Evolutionary conservation across 768 basidiomycete genomes (phyloP), one percentile per base, ranked within the genome.

Genomic region (Lepiota brunneoincarnata): DNA sequence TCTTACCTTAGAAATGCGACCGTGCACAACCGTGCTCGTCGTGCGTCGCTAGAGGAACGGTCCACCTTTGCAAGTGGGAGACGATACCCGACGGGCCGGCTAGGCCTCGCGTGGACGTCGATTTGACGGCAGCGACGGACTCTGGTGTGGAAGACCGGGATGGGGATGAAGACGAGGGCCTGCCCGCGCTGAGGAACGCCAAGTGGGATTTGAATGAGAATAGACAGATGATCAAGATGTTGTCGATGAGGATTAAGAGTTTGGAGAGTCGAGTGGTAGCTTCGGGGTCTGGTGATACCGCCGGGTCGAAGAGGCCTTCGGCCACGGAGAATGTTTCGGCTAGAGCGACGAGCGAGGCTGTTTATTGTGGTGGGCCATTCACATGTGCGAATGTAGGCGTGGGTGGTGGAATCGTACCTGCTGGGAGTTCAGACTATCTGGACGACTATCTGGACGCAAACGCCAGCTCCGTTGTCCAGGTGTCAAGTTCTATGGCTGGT

Each of bases 11-110:
- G 81, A 78, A 80, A 75, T 83, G 80, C 58, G 80, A 77, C 61
- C 65, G 72, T 46, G 72, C 69, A 50, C 72, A 72, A 56, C 74
- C 75, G 17, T 76, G 75, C 57, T 72, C 72, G 15, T 61, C 73
- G 9, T 76, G 72, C 58, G 64, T 70, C 21, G 68, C 68, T 36
- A 61, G 73, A 45, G 75, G 72, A 20, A 73, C 74, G 31, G 58
- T 70, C 24, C 75, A 78, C 64, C 65, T 78, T 4, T 78, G 77
- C 62, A 71, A 74, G 36, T 76, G 75, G 75, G 75, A 75, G 61
- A 69, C 64, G 11, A 75, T 73, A 9, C 76, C 76, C 23, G 61
- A 74, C 38, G 72, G 74, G 18, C 71, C 7, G 2, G 28, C 74
- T 73, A 15, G 26, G 15, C n/a, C n/a, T 28, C 52, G 24, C 6